Evolutionary conservation across 768 basidiomycete genomes (phyloP), one percentile per base, ranked within the genome.

Genomic region (Auricularia cornea): DNA sequence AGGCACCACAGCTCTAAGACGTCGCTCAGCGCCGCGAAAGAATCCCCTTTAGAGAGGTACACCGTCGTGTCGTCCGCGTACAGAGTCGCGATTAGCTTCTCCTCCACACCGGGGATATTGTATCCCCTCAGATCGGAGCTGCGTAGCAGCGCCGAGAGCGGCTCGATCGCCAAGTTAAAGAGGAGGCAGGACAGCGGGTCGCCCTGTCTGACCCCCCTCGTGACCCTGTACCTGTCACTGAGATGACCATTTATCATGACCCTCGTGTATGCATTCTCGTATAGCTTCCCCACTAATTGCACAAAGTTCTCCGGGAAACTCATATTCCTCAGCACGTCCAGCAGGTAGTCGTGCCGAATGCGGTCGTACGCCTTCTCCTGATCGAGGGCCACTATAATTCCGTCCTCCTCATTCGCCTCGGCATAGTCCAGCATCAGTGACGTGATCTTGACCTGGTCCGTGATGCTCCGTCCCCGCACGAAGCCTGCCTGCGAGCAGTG

Each of bases 111-210:
- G 44, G 8, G 8, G 4, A 48, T 20, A 18, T 20, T 23, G 8
- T 12, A 12, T 8, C 44, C 44, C 11, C 20, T 10, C 44, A 48
- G 44, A 8, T 10, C 18, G 5, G 44, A 48, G 16, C 18, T 48
- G 3, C 60, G 3, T 20, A 67, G 33, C 23, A 56, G 33, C 20
- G 60, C 64, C 2, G 57, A 63, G 59, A 67, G 59, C 2, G 66
- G 66, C 52, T 67, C 66, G 10, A 67, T 67, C 16, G 65, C 65
- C 3, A 67, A 26, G 59, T 67, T 60, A 33, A 65, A 67, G 3
- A 67, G 65, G 20, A 67, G 64, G 61, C 66, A 67, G 3, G 66
- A 67, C 5, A 67, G 12, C 1, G 66, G 66, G 66, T 66, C 66
- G 20, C 66, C 66, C 44, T 48, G 44, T 5, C 44, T 8, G 8